Conservation (phyloP, 441 rosid genomes). For the Jatropha multifida region DNA sequence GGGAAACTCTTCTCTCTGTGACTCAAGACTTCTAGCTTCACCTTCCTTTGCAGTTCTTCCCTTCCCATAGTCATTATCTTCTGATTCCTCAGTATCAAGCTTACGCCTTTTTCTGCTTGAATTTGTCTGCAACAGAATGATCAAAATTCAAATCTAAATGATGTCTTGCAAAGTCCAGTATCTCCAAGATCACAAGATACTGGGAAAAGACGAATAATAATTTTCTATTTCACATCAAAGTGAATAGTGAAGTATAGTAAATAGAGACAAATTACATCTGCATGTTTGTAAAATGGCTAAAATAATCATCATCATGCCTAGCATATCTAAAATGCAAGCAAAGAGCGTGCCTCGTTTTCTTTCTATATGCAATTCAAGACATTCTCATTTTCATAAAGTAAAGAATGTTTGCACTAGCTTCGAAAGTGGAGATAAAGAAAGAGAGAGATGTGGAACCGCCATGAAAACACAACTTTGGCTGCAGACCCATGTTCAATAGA, state of each 20-base stretch:
- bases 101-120: slow-evolving; percentile 83
- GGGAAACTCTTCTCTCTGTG: slow-evolving; percentile 74
- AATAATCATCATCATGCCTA: not conserved
- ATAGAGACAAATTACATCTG: not conserved
- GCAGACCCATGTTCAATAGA: not conserved
- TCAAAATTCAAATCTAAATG: slow-evolving; percentile 9
- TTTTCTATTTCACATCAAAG: not conserved
- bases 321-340: not conserved
- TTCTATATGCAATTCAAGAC: too few species aligned
- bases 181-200: not conserved
- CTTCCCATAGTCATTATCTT: slow-evolving; percentile 55
- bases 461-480: not conserved
- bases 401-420: too few species aligned
- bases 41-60: slow-evolving; percentile 42
- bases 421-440: too few species aligned
- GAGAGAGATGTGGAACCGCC: not conserved
- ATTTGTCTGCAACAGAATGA: slow-evolving; percentile 59
- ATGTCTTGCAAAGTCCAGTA: not conserved
- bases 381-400: too few species aligned
- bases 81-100: slow-evolving; percentile 73
- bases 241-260: not conserved
- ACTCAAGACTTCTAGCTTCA: slow-evolving; percentile 52
- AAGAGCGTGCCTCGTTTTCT: not conserved
- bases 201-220: too few species aligned
- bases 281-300: too few species aligned